Evolutionary conservation across 805 yeast species (phyloP).

Genomic region (Starmerella riodocensis): DNA sequence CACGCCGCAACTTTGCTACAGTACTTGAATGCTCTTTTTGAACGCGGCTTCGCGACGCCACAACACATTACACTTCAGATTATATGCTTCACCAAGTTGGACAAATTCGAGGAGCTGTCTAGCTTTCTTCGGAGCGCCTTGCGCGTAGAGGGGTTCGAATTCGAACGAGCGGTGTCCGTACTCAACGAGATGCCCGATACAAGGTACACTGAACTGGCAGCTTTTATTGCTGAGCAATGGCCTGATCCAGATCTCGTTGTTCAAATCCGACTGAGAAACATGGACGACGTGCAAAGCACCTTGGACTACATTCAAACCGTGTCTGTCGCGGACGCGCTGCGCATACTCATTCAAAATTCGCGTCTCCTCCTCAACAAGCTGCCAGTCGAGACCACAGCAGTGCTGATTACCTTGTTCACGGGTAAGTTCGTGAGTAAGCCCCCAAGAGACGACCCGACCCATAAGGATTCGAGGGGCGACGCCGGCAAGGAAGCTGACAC

Average conservation of each 20-base stretch:
- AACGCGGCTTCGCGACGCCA: conserved; percentile 42
- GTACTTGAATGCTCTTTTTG: conserved; percentile 50
- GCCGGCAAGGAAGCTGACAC: conserved; percentile 2
- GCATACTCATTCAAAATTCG: conserved; percentile 56
- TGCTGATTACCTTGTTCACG: conserved; percentile 77
- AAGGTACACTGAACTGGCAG: conserved; percentile 52
- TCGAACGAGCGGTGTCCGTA: conserved; percentile 50
- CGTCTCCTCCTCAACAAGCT: conserved; percentile 47
- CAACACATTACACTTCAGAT: conserved; percentile 74
- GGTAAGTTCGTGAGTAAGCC: conserved; percentile 45
- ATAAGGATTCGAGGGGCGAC: conserved; percentile 26
- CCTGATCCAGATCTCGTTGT: conserved; percentile 66
- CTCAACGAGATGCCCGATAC: conserved; percentile 46
- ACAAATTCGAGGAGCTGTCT: conserved; percentile 43
- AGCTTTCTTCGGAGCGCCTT: conserved; percentile 39
- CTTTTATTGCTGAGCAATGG: conserved; percentile 52
- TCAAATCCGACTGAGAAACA: conserved; percentile 55
- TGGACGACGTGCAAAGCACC: conserved; percentile 46
- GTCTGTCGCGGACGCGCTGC: conserved; percentile 60
- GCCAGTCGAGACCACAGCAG: conserved; percentile 71
- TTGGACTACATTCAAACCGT: conserved; percentile 54
- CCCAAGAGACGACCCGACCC: background rate
- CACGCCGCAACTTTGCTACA: conserved; percentile 50
- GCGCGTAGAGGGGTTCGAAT: conserved; percentile 39
- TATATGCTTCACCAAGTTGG: conserved; percentile 68